These are phyloP conservation scores for Physcomitrellopsis africana DNA, from an alignment of 225 moss, liverwort and hornwort species.

Conservation along the genomic window DNA sequence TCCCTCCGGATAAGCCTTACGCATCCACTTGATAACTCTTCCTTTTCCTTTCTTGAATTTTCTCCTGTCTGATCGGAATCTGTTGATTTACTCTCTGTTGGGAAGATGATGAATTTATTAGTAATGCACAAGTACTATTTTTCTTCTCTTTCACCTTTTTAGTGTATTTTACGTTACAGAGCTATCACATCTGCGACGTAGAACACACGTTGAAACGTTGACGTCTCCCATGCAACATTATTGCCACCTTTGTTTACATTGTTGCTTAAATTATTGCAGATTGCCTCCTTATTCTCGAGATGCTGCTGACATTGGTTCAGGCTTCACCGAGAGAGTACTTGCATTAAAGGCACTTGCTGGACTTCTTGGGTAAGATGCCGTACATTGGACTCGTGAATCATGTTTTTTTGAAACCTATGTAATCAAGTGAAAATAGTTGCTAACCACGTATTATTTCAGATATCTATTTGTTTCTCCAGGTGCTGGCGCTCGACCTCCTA, in stretches of 20 bases:
- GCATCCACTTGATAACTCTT: conserved; percentile 14
- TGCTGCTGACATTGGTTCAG: conserved; percentile 74
- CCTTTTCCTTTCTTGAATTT: conserved; percentile 3
- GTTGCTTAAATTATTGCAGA: conserved; percentile 43
- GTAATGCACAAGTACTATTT: too few relatives aligned
- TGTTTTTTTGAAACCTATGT: conserved; percentile 13
- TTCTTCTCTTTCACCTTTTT: too few relatives aligned
- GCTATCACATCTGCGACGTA: background rate
- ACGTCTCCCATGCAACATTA: conserved; percentile 19
- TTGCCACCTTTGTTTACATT: conserved; percentile 20
- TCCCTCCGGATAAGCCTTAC: conserved; percentile 2
- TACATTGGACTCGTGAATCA: conserved; percentile 2
- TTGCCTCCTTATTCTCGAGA: conserved; percentile 69
- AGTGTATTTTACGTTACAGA: background rate
- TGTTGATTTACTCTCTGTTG: conserved; percentile 9
- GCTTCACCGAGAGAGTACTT: conserved; percentile 74
- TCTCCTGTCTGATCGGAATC: conserved; percentile 5
- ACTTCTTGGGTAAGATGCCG: conserved; percentile 62
- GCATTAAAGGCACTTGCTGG: conserved; percentile 70
- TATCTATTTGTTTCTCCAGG: conserved; percentile 74
- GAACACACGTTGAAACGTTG: conserved; percentile 11
- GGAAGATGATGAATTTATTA: background rate
- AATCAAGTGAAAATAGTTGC: conserved; percentile 27
- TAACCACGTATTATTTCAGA: conserved; percentile 50
- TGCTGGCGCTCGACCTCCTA: conserved; percentile 70